Percentiles rank a stretch among this genome's conserved stretches.
Conservation (phyloP, 176 grass and related monocot genomes). For the Zea luxurians region DNA sequence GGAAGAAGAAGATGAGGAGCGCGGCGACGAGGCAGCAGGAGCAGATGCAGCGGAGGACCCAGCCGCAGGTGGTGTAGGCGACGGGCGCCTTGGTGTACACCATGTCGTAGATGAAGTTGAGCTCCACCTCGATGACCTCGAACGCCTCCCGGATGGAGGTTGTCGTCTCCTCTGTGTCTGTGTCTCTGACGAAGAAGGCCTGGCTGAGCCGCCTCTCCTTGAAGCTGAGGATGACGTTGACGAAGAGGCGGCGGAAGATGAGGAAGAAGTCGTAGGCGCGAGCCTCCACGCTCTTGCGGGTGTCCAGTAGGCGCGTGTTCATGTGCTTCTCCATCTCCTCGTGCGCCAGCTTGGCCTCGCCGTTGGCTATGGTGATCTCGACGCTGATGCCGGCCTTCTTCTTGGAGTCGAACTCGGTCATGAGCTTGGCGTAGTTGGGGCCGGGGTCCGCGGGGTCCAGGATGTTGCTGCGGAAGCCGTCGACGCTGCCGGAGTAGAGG, state of each 20-base stretch:
- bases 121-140: constrained; percentile 50
- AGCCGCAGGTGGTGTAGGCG: background rate
- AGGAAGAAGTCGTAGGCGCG: constrained; percentile 17
- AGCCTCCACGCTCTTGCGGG: background rate
- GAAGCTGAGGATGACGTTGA: constrained; percentile 42
- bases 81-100: constrained; percentile 63
- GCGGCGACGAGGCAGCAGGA: constrained; percentile 34
- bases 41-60: constrained; percentile 32
- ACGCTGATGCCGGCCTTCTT: constrained; percentile 25
- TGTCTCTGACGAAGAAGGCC: constrained; percentile 17
- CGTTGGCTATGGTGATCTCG: background rate
- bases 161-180: too few species aligned
- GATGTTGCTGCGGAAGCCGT: constrained; percentile 26
- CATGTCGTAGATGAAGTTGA: constrained; percentile 69
- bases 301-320: accelerated
- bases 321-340: background rate
- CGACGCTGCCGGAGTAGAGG: constrained; percentile 42
- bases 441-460: constrained; percentile 3
- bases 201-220: constrained; percentile 32
- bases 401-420: constrained; percentile 38
- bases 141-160: constrained; percentile 8
- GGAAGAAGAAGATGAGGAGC: constrained; percentile 28
- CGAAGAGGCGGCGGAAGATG: constrained; percentile 35
- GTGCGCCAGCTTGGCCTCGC: background rate
- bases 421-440: constrained; percentile 45